Evolutionary conservation across 805 yeast species (phyloP).

Genomic region (Wickerhamomyces pijperi): DNA sequence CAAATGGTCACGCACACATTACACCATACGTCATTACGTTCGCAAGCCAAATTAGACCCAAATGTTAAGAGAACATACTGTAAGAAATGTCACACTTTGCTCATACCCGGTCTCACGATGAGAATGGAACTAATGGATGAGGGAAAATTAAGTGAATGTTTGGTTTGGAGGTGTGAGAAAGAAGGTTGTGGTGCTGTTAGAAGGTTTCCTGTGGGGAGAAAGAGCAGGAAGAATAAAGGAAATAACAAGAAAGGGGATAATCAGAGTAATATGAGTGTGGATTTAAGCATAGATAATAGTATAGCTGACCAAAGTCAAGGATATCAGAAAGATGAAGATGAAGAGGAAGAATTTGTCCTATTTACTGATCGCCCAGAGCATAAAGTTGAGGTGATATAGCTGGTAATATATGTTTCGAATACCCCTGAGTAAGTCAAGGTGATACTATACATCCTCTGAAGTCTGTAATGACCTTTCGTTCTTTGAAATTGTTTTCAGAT

Average conservation of each 20-base stretch:
- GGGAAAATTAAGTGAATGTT: constrained; percentile 31
- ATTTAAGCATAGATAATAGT: too few species aligned
- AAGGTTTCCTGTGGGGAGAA: constrained; percentile 38
- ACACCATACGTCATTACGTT: constrained; percentile 54
- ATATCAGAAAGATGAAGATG: background rate
- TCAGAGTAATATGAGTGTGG: constrained; percentile 24
- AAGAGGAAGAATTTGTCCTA: constrained; percentile 33
- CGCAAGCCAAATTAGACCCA: constrained; percentile 56
- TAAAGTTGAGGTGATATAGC: background rate
- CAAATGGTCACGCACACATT: constrained; percentile 43
- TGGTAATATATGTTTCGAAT: background rate
- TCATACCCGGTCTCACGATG: constrained; percentile 37
- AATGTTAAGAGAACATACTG: constrained; percentile 57
- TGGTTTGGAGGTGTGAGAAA: constrained; percentile 29
- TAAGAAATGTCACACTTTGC: constrained; percentile 46
- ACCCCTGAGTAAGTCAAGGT: too few species aligned
- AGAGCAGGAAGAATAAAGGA: background rate
- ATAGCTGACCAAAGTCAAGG: too few species aligned
- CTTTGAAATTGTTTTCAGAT: too few species aligned
- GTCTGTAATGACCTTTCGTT: too few species aligned
- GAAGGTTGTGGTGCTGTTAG: constrained; percentile 25
- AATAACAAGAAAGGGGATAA: too few species aligned
- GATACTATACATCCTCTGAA: too few species aligned
- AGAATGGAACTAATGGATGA: constrained; percentile 28
- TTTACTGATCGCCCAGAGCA: constrained; percentile 29